Conservation (phyloP, 1,139 yeast species). For the Diutina catenulata region DNA sequence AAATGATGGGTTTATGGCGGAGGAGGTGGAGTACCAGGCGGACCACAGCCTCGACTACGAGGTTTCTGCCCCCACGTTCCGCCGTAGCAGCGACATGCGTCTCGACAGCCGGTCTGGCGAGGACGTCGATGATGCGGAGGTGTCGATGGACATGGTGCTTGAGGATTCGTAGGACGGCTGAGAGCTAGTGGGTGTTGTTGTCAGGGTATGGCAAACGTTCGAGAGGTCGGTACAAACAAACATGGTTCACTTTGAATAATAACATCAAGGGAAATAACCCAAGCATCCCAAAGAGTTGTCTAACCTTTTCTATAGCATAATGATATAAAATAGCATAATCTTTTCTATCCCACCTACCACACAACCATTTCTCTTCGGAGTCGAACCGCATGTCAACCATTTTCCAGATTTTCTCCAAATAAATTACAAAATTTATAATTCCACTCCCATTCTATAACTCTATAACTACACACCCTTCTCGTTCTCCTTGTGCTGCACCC, state of each 20-base stretch:
- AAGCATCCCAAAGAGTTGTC: no score
- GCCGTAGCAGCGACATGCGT: not conserved
- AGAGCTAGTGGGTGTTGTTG: no score
- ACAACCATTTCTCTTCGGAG: no score
- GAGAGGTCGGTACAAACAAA: no score
- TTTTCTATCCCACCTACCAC: not conserved
- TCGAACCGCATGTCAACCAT: not conserved
- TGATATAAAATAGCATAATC: no score
- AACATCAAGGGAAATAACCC: no score
- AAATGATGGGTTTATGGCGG: constrained; percentile 39
- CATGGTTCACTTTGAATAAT: no score
- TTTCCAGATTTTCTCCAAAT: no score
- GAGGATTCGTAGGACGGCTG: no score
- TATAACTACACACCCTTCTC: not conserved
- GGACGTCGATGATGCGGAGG: constrained; percentile 3
- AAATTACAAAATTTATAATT: no score
- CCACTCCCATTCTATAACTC: not conserved
- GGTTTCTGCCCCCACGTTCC: not conserved
- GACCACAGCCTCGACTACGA: constrained; percentile 29
- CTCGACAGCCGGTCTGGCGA: not conserved
- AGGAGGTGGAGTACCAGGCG: constrained; percentile 44
- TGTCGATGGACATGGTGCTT: constrained; percentile 5
- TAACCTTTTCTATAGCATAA: no score
- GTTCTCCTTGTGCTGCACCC: not conserved
- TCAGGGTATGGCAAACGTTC: no score